Base-by-base conservation (phyloP, 768 basidiomycete genomes). In the Lactarius akahatsu region DNA sequence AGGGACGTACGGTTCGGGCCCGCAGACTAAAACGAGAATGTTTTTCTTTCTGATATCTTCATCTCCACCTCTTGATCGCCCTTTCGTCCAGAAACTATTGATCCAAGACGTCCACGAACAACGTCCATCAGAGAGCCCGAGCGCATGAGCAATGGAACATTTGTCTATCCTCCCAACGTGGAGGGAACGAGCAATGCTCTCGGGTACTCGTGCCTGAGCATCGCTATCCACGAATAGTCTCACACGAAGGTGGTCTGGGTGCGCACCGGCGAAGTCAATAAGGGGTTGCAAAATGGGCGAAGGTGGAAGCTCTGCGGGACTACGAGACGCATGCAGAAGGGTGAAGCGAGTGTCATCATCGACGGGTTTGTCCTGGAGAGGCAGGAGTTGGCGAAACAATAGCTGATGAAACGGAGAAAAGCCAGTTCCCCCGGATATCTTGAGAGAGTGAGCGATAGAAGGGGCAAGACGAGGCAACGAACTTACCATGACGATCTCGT, bases 401-500 rank as follows among this genome's bases (percentile, higher is more conserved):
- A 94, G 80, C 73, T 94, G 92, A 72, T 86, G 86, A 74, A 94
- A 94, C 4, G 92, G 93, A 18, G 92, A 89, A 58, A 94, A 87
- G 34, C 93, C 92, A 5, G 92, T 94, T 32, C 92, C 92, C 43
- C 92, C 92, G 54, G 91, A 93, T 62, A 94, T 87, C 92, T 94
- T 50, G 9, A 13, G n/a, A 43, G 60, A 18, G 41, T 11, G 52
- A 16, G 32, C 40, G 40, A 60, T 26, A 38, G 10, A 34, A 28
- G 9, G 16, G 6, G 26, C 5, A 40, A 40, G 57, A 15, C 23
- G n/a, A 23, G 11, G 5, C n/a, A 55, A 41, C 64, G 7, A 2
- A 62, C 82, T 52, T 73, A 88, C 92, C 89, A 94, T 86, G 18
- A 94, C 77, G 58, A 94, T 76, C 66, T 94, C 87, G 71, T 94